Base-by-base conservation (phyloP, 2,329 filamentous ascomycete genomes). In the Lecanicillium sp. region DNA sequence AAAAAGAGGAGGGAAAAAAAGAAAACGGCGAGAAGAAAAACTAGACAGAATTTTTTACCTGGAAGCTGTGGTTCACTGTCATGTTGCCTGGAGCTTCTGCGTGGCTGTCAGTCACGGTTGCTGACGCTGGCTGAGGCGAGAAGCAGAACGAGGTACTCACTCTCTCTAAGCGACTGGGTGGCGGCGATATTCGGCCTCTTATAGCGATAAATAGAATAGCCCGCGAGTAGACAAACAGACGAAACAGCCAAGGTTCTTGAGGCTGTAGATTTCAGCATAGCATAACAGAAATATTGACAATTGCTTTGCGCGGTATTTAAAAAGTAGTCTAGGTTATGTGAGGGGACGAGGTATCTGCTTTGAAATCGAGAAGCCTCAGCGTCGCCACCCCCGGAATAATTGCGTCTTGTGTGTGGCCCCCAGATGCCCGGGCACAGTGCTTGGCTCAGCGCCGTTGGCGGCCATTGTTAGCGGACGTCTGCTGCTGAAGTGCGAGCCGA, bases 51-150 rank as follows among this genome's bases (percentile, higher is more conserved):
- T 27, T 39, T n/a, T 30, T 54, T 58, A 75, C 72, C 67, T 72
- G 69, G 50, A 75, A 75, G 45, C 69, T 67, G 56, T 71, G 66
- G 35, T 65, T 65, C 41, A 67, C 65, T 27, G 70, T 62, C 71
- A 74, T 75, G 45, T 59, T 71, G 58, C 38, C 55, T 41, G 45
- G 40, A 38, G 35, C 35, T 17, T 17, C 14, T 36, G 35, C 17
- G 35, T n/a, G n/a, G n/a, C n/a, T n/a, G n/a, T n/a, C n/a, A n/a
- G n/a, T n/a, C n/a, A n/a, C n/a, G n/a, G n/a, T n/a, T n/a, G n/a
- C n/a, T n/a, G n/a, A n/a, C n/a, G n/a, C n/a, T n/a, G n/a, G n/a
- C n/a, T n/a, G n/a, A n/a, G n/a, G n/a, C n/a, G n/a, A n/a, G n/a
- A n/a, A n/a, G n/a, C n/a, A n/a, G n/a, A n/a, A n/a, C n/a, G n/a